A percentile compares a stretch with the other conserved stretches of the same genome.
These are phyloP conservation scores for Colletotrichum noveboracense DNA, from an alignment of 2,329 filamentous ascomycete genomes.

Conservation along the genomic window DNA sequence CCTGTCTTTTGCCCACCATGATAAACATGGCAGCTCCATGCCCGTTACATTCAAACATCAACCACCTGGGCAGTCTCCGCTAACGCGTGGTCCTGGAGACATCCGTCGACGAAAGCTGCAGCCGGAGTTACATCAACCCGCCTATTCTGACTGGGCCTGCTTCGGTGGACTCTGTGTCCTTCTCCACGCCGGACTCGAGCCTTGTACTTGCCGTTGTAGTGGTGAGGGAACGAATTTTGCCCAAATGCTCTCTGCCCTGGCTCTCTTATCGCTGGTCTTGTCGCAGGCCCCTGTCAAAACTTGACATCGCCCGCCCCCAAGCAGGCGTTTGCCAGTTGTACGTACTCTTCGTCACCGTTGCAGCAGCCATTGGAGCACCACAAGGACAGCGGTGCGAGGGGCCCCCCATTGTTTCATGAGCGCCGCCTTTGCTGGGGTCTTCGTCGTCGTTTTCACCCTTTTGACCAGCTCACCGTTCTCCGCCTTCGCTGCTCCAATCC, in stretches of 20 bases:
- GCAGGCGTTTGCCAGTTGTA: not conserved
- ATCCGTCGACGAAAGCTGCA: constrained; percentile 1
- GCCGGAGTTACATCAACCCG: constrained; percentile 1
- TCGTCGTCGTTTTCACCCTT: not conserved
- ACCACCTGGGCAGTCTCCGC: not conserved
- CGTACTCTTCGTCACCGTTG: not conserved
- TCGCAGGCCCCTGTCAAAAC: not conserved
- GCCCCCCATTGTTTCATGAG: constrained; percentile 8
- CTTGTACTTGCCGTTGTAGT: not conserved
- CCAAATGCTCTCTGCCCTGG: not conserved
- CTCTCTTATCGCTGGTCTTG: not conserved
- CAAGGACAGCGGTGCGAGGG: not conserved
- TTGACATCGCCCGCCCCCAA: not conserved
- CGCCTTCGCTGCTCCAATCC: not conserved
- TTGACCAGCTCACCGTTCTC: not conserved
- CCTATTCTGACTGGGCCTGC: not conserved
- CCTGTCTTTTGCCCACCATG: not conserved
- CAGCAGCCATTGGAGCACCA: not conserved
- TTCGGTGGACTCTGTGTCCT: not conserved
- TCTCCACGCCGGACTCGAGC: not conserved
- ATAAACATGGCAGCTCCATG: not conserved
- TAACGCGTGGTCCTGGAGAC: not conserved
- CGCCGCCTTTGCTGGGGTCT: not conserved
- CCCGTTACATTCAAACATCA: not conserved
- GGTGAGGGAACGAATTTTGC: not conserved